Conservation (phyloP, 257 asterid genomes). For the Voacanga thouarsii region DNA sequence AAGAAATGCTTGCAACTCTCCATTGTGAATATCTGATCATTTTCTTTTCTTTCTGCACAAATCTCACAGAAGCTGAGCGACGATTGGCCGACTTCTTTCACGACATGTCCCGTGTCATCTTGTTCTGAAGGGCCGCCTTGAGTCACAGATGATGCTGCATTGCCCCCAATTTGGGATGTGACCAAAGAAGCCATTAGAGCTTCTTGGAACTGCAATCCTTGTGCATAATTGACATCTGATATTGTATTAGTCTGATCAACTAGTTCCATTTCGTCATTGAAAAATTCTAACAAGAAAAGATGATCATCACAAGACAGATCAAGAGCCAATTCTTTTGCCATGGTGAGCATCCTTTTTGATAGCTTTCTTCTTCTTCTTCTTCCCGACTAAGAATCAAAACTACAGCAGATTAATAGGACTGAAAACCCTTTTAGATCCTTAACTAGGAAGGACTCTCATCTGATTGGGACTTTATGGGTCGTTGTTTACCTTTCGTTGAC, state of each 20-base stretch:
- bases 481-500: no score
- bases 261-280: background rate
- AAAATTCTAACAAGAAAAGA: constrained; percentile 14
- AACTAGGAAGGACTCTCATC: constrained; percentile 1
- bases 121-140: background rate
- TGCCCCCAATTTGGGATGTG: background rate
- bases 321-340: background rate
- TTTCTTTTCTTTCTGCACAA: constrained; percentile 46
- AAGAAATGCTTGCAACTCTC: constrained; percentile 37
- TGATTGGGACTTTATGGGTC: background rate
- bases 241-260: constrained; percentile 7
- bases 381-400: background rate
- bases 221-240: constrained; percentile 25
- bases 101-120: no score
- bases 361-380: no score
- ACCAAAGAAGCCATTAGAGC: constrained; percentile 14
- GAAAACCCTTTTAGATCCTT: background rate
- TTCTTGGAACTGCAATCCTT: constrained; percentile 33
- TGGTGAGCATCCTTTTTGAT: background rate
- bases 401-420: no score
- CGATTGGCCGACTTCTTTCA: background rate
- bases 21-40: constrained; percentile 24
- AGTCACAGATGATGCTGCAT: background rate
- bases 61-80: constrained; percentile 40
- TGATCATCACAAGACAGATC: constrained; percentile 14